Evolutionary conservation across 768 basidiomycete species (phyloP).

Genomic region (Agaricus subrufescens): DNA sequence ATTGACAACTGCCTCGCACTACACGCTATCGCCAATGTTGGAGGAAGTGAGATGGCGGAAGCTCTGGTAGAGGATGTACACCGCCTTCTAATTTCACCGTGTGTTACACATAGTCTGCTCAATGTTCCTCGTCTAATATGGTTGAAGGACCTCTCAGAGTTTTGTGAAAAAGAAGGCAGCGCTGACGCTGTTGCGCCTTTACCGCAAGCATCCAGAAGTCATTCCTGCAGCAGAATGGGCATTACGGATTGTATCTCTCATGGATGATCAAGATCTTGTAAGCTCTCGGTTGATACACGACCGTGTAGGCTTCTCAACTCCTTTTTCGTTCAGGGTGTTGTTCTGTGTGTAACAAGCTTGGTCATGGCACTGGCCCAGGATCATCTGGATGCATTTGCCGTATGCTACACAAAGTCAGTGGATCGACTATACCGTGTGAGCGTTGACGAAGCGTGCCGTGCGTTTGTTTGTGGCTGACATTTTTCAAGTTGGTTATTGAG

Average conservation of each 20-base stretch:
- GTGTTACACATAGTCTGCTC: slow-evolving; percentile 18
- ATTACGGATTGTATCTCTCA: slow-evolving; percentile 86
- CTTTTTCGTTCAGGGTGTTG: slow-evolving; percentile 66
- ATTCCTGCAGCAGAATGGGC: slow-evolving; percentile 96
- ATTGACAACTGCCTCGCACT: slow-evolving; percentile 94
- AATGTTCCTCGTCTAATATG: slow-evolving; percentile 7
- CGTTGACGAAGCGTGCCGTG: background rate
- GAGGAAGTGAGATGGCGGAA: slow-evolving; percentile 98
- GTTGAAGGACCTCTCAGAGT: slow-evolving; percentile 76
- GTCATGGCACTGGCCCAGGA: slow-evolving; percentile 95
- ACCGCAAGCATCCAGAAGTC: slow-evolving; percentile 93
- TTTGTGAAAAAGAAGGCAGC: slow-evolving; percentile 99
- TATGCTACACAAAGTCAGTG: slow-evolving; percentile 94
- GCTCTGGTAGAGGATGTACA: slow-evolving; percentile 92
- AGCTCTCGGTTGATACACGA: slow-evolving; percentile 13
- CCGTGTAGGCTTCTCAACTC: background rate
- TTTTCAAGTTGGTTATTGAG: slow-evolving; percentile 76
- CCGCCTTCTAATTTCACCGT: slow-evolving; percentile 93
- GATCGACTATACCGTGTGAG: slow-evolving; percentile 79
- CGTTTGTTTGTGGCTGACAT: slow-evolving; percentile 3
- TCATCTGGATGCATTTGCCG: slow-evolving; percentile 82
- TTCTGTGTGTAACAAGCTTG: slow-evolving; percentile 88
- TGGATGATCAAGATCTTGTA: slow-evolving; percentile 91
- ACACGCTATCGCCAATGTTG: slow-evolving; percentile 98
- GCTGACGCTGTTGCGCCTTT: slow-evolving; percentile 84